A percentile compares a stretch with the other conserved stretches of the same genome.
Evolutionary conservation across 495 filamentous ascomycete genomes (phyloP).

Genomic region (Sordaria brevicollis): DNA sequence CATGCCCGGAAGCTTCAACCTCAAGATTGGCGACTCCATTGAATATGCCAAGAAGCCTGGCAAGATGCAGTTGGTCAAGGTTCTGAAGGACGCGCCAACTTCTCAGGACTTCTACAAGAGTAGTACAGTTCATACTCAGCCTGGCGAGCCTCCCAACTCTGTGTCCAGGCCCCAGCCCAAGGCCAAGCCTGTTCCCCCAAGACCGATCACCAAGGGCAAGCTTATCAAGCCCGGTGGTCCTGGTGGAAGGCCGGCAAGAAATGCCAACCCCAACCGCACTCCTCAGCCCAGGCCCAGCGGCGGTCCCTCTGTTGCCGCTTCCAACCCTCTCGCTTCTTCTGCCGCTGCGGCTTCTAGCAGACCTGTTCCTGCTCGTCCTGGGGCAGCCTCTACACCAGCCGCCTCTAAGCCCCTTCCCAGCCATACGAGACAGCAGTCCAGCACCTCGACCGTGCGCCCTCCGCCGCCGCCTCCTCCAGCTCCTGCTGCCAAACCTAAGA

Average conservation of each 20-base stretch:
- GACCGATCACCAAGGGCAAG: slow-evolving; percentile 84
- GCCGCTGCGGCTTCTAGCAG: slow-evolving; percentile 32
- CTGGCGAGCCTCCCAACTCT: slow-evolving; percentile 74
- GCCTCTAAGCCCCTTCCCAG: slow-evolving; percentile 24
- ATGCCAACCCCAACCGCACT: slow-evolving; percentile 39
- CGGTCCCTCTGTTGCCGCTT: slow-evolving; percentile 6
- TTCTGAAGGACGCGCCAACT: slow-evolving; percentile 67
- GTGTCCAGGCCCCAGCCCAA: slow-evolving; percentile 78
- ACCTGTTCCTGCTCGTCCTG: slow-evolving; percentile 35
- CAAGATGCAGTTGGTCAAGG: slow-evolving; percentile 80
- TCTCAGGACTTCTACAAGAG: slow-evolving; percentile 91
- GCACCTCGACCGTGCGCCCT: slow-evolving; percentile 42
- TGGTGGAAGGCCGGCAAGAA: slow-evolving; percentile 64
- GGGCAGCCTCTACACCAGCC: slow-evolving; percentile 23
- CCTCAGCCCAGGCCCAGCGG: slow-evolving; percentile 32
- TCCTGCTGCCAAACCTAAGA: slow-evolving; percentile 52
- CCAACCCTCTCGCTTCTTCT: slow-evolving; percentile 2
- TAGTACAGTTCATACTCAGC: slow-evolving; percentile 73
- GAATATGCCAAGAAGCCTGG: slow-evolving; percentile 98
- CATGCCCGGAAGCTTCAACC: slow-evolving; percentile 65
- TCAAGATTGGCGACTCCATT: slow-evolving; percentile 75
- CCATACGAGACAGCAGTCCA: slow-evolving; percentile 36
- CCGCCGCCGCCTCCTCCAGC: slow-evolving; percentile 66
- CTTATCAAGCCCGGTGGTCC: slow-evolving; percentile 86
- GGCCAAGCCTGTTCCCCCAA: slow-evolving; percentile 69